A percentile compares a stretch with the other conserved stretches of the same genome.
phyloP scores from a whole-genome alignment of 2,329 filamentous ascomycete genomes.

The Trichoderma semiorbis region DNA sequence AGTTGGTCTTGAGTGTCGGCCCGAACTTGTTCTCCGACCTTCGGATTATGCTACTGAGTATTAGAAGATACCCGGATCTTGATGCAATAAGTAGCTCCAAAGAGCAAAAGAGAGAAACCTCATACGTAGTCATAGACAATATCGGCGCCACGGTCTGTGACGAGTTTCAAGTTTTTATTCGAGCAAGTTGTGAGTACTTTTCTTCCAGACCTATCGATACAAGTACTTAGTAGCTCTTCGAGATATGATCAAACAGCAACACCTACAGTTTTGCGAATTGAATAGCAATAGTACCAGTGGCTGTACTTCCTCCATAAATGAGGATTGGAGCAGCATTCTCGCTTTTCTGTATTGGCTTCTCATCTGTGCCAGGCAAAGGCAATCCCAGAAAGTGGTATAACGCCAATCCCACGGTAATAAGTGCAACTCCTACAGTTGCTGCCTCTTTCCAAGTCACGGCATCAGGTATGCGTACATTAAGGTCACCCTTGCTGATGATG shows the following conservation, averaged over 20 bases:
- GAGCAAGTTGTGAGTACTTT: background rate
- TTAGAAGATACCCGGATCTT: background rate
- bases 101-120: background rate
- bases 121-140: background rate
- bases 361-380: background rate
- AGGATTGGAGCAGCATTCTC: background rate
- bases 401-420: background rate
- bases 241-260: background rate
- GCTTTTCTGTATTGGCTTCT: background rate
- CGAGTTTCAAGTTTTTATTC: background rate
- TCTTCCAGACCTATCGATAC: background rate
- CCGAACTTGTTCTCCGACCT: background rate
- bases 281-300: background rate
- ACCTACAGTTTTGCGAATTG: background rate
- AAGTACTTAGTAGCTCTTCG: background rate
- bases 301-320: background rate
- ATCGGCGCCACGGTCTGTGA: background rate
- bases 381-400: background rate
- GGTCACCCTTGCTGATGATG: background rate
- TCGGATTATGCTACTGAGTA: background rate
- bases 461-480: background rate
- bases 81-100: rapidly evolving
- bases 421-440: background rate
- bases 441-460: background rate
- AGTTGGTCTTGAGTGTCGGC: background rate